Percentiles rank a stretch among this genome's conserved stretches.
Evolutionary conservation across 108 stramenopile genomes (phyloP).

Genomic region (Cyclotella sp.): DNA sequence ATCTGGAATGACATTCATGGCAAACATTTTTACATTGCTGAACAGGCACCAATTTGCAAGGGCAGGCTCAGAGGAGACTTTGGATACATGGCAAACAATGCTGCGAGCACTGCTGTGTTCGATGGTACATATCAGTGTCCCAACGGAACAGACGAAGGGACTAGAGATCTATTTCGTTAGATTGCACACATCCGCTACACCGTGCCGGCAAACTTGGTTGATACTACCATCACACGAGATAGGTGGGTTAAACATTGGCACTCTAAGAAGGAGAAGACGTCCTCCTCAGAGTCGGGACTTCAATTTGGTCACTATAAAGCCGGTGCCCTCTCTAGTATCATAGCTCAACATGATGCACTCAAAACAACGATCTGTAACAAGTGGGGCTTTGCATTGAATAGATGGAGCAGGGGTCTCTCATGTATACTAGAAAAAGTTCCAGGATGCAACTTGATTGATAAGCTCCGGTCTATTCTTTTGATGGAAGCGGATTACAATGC

Average conservation of each 20-base stretch:
- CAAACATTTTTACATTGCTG: conserved; percentile 8
- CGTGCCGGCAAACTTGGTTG: conserved; percentile 3
- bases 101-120: not conserved
- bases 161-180: not conserved
- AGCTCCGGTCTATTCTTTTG: conserved; percentile 26
- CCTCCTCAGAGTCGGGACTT: no score
- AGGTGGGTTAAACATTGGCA: conserved; percentile 7
- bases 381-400: not conserved
- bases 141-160: not conserved
- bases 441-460: conserved; percentile 11
- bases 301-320: conserved; percentile 12
- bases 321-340: not conserved
- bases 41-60: conserved; percentile 19
- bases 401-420: conserved; percentile 15
- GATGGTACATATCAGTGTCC: conserved; percentile 13
- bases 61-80: not conserved
- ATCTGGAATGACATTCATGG: not conserved
- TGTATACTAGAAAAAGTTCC: conserved; percentile 21
- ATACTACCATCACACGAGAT: not conserved
- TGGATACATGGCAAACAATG: not conserved
- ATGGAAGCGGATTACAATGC: conserved; percentile 35
- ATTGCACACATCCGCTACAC: not conserved
- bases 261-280: not conserved
- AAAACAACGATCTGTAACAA: not conserved
- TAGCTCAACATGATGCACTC: not conserved